Evolutionary conservation across 169 alveolate species (phyloP).

Genomic region (Plasmodium relictum): DNA sequence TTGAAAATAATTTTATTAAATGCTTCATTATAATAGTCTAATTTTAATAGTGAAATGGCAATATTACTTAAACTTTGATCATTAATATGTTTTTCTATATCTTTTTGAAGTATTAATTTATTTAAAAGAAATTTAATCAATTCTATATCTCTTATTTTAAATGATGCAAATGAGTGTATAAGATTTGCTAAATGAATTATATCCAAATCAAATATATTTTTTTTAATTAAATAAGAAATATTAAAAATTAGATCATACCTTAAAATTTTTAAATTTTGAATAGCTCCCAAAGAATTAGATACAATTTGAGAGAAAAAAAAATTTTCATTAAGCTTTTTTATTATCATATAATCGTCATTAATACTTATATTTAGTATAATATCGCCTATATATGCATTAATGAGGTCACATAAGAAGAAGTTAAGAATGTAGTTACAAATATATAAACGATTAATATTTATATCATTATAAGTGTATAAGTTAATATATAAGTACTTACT

Average conservation of each 20-base stretch:
- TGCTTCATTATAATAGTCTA: slow-evolving; percentile 31
- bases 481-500: neutral
- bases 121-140: slow-evolving; percentile 9
- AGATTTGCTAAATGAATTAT: slow-evolving; percentile 35
- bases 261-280: slow-evolving; percentile 37
- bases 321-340: neutral
- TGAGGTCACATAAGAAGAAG: slow-evolving; percentile 29
- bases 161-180: slow-evolving; percentile 64
- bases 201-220: slow-evolving; percentile 11
- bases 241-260: slow-evolving; percentile 32
- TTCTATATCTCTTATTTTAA: slow-evolving; percentile 28
- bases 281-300: slow-evolving; percentile 57
- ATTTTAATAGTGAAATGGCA: slow-evolving; percentile 43
- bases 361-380: neutral
- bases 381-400: slow-evolving; percentile 13
- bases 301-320: slow-evolving; percentile 49
- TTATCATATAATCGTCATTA: neutral
- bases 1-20: slow-evolving; percentile 20
- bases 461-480: neutral
- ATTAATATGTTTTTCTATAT: neutral
- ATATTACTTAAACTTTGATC: slow-evolving; percentile 63
- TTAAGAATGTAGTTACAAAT: slow-evolving; percentile 27
- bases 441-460: slow-evolving; percentile 51
- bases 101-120: slow-evolving; percentile 2
- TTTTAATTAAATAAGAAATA: slow-evolving; percentile 22